Base-by-base conservation (phyloP, 2,329 filamentous ascomycete genomes). In the Pseudogymnoascus sp. region DNA sequence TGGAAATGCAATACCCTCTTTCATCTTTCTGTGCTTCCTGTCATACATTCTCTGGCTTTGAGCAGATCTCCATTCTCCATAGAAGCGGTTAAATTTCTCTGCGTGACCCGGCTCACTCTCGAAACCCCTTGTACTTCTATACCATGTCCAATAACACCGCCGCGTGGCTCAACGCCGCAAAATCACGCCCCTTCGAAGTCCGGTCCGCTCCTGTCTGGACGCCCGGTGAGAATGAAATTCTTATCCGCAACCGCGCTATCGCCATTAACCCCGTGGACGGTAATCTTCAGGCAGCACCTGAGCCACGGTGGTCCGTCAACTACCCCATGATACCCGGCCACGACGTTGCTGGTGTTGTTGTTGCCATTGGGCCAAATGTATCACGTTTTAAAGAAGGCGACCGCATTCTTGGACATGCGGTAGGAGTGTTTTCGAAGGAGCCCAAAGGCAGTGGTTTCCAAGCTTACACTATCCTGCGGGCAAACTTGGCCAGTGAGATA, bases 291-390 rank as follows among this genome's bases (percentile, higher is more conserved):
- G 63, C 55, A 7, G 5, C 9, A 42, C 13, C 25, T 13, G 13
- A 29, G 6, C 33, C 17, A 6, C n/a, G 33, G 12, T 60, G 27
- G 29, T 25, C 25, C 12, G 12, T n/a, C 4, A 38, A 6, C 13
- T 73, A 72, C 44, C 75, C 74, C 7, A 64, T 63, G 12, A 66
- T 84, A 12, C 74, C 80, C 2, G 77, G 75, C 15, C 82, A 79
- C 7, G 83, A 86, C 65, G 80, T 81, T 35, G 78, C 83, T 3
- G 83, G 83, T 41, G 79, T 78, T 62, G 76, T 85, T 48, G 66
- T 83, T 38, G 77, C 79, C 33, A 76, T 84, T 25, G 82, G 83
- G 31, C 68, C 76, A 63, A 58, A 35, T 2, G 63, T 67, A 48
- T 63, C 62, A 9, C 74, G 75, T 36, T 81, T 81, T 73, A 75